Base-by-base conservation (phyloP, 768 basidiomycete genomes). In the Suillus clintonianus region DNA sequence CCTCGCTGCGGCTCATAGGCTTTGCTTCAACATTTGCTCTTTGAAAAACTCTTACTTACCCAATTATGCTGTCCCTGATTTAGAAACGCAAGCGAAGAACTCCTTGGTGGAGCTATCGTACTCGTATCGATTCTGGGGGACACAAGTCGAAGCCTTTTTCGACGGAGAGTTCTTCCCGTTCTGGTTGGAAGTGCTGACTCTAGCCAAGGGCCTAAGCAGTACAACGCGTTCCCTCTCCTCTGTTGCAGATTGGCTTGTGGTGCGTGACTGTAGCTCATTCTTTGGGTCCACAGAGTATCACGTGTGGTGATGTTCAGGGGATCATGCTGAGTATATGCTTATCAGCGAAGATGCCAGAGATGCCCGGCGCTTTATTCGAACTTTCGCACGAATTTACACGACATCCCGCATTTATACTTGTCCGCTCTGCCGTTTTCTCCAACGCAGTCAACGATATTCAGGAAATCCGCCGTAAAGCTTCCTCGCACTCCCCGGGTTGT, bases 11-110 rank as follows among this genome's bases (percentile, higher is more conserved):
- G 2, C 55, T 74, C 14, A 75, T 80, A 78, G 64, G 14, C 70
- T 80, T 15, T 61, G 62, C 54, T 80, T 81, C 68, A 77, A 80
- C 60, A 78, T 81, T 15, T 77, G 73, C 66, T 45, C 72, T 10
- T 60, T 80, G 17, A 64, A 70, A 43, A 74, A 67, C 14, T 79
- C 78, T 2, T 71, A 74, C 58, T 30, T 69, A 7, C 64, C 45
- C 7, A 77, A 80, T 61, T 58, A 54, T 34, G 70, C 77, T 17
- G 60, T 78, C 17, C 22, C 30, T n/a, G 55, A 54, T 51, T 27
- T 55, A 13, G 37, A 32, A 7, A 41, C 22, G 22, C 50, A 60
- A 17, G 32, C 64, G 13, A 36, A 61, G 11, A n/a, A 27, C 11
- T 60, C 34, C 36, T 64, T 66, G 2, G 24, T 19, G 11, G 34